These are phyloP conservation scores for Nakazawaea ambrosiae DNA, from an alignment of 805 yeast species.

Conservation along the genomic window DNA sequence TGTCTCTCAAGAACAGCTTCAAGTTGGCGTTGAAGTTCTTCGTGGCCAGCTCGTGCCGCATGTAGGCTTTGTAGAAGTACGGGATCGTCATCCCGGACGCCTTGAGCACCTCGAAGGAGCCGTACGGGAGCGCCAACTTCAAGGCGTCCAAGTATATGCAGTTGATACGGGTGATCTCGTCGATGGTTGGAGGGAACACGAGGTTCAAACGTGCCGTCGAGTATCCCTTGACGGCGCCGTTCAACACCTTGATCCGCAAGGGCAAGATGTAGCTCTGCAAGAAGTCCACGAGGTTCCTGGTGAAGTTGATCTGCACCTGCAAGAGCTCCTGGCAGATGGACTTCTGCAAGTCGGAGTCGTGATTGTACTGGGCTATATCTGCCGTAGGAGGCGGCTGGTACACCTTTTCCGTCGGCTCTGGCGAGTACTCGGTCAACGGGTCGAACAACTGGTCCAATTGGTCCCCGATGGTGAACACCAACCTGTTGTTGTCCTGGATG, in stretches of 20 bases:
- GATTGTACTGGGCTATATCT: conserved; percentile 15
- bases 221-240: conserved; percentile 41
- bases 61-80: conserved; percentile 86
- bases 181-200: conserved; percentile 91
- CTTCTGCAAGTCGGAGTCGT: conserved; percentile 26
- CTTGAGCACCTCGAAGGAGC: conserved; percentile 67
- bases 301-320: conserved; percentile 65
- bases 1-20: conserved; percentile 31
- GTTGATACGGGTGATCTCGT: conserved; percentile 86
- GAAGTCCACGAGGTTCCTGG: conserved; percentile 65
- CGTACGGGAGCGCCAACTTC: conserved; percentile 57
- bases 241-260: conserved; percentile 60
- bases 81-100: conserved; percentile 83
- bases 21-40: conserved; percentile 48
- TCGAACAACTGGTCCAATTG: conserved; percentile 87
- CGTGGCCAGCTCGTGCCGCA: conserved; percentile 91
- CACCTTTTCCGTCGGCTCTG: conserved; percentile 71
- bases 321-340: conserved; percentile 62
- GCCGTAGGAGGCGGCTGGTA: conserved; percentile 52
- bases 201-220: conserved; percentile 65
- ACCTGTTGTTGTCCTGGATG: conserved; percentile 61
- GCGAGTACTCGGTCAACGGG: conserved; percentile 86
- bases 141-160: conserved; percentile 77
- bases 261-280: conserved; percentile 77
- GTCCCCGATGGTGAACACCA: conserved; percentile 74